phyloP scores from a whole-genome alignment of 2,329 filamentous ascomycete species.

The Periglandula ipomoeae region DNA sequence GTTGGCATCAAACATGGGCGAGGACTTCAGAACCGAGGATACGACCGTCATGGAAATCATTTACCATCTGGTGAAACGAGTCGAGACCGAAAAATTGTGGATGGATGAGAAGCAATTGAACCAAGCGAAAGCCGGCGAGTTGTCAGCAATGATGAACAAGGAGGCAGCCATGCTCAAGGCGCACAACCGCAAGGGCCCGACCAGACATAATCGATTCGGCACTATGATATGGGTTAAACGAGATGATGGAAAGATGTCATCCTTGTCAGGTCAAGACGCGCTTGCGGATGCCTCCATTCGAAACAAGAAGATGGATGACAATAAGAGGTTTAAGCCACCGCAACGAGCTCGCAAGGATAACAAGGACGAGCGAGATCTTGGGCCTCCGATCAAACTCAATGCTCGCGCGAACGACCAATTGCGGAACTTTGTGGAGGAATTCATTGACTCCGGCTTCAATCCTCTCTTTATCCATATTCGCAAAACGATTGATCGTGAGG shows the following conservation, averaged over 20 bases:
- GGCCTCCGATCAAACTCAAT: constrained; percentile 61
- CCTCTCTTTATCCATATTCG: constrained; percentile 78
- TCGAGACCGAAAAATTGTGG: constrained; percentile 77
- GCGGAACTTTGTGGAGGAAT: constrained; percentile 78
- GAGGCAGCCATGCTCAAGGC: constrained; percentile 76
- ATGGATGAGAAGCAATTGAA: constrained; percentile 67
- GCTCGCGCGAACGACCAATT: constrained; percentile 67
- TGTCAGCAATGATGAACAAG: constrained; percentile 66
- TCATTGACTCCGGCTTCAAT: constrained; percentile 92
- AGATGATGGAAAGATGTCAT: constrained; percentile 73
- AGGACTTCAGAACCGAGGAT: constrained; percentile 86
- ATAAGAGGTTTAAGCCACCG: constrained; percentile 84
- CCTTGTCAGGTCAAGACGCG: constrained; percentile 81
- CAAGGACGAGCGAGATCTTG: constrained; percentile 64
- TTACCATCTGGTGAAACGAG: constrained; percentile 86
- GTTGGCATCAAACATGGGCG: constrained; percentile 83
- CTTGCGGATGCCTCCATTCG: constrained; percentile 64
- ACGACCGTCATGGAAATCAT: constrained; percentile 83
- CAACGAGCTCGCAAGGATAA: constrained; percentile 52
- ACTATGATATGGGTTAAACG: constrained; percentile 96
- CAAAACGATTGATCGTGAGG: constrained; percentile 84
- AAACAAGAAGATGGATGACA: constrained; percentile 80
- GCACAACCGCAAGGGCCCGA: constrained; percentile 69
- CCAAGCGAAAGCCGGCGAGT: constrained; percentile 61
- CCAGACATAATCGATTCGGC: constrained; percentile 86